These are phyloP conservation scores for Fomitopsis betulina DNA, from an alignment of 1,284 basidiomycete species.

Conservation along the genomic window DNA sequence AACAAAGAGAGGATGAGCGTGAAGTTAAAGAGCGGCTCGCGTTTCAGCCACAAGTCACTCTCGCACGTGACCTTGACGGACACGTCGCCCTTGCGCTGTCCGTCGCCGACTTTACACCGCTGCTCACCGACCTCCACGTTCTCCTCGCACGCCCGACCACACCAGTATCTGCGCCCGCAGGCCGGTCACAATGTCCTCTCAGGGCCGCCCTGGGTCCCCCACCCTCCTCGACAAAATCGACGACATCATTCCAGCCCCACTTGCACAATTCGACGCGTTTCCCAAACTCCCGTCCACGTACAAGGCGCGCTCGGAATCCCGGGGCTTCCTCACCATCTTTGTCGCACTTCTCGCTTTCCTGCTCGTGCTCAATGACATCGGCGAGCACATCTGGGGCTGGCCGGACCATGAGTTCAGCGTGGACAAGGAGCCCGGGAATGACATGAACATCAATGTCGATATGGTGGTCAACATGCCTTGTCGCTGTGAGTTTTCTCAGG, in stretches of 20 bases:
- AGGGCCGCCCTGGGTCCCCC: constrained; percentile 20
- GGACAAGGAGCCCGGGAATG: constrained; percentile 58
- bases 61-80: constrained; percentile 1
- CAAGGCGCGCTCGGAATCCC: constrained; percentile 78
- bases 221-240: constrained; percentile 54
- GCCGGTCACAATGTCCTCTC: constrained; percentile 2
- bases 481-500: constrained; percentile 57
- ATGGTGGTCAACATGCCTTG: constrained; percentile 91
- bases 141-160: constrained; percentile 6
- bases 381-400: constrained; percentile 91
- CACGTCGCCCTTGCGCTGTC: constrained; percentile 1
- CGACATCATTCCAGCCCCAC: constrained; percentile 46
- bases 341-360: constrained; percentile 70
- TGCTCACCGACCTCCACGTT: neutral
- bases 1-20: neutral
- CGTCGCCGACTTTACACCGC: neutral
- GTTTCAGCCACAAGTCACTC: neutral
- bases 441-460: constrained; percentile 85
- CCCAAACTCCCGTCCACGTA: constrained; percentile 89
- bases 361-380: constrained; percentile 82
- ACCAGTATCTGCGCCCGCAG: neutral
- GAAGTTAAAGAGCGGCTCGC: neutral
- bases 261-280: constrained; percentile 76
- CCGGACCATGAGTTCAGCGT: constrained; percentile 84
- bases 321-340: constrained; percentile 86